Evolutionary conservation across 2,329 filamentous ascomycete species (phyloP), one percentile per base, ranked within the genome.

Genomic region (Basipetospora sp.): DNA sequence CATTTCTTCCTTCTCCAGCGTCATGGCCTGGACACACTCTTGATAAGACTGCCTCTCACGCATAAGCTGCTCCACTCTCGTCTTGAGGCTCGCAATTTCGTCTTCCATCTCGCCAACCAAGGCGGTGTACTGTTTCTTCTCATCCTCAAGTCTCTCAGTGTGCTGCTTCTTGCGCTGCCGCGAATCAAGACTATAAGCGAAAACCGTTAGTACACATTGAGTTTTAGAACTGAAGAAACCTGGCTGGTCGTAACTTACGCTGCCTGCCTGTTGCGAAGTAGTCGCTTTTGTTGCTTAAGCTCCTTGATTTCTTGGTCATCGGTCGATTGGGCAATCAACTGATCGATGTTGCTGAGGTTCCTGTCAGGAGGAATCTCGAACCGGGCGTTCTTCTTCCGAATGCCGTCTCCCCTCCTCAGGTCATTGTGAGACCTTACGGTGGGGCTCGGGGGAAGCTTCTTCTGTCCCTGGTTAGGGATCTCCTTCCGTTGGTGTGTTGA

Each of bases 121-220:
- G 48, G 74, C 71, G 40, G 79, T 82, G 64, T 76, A 92, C 42
- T 82, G 74, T 67, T 94, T 94, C 71, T 96, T 94, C 65, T 96
- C 88, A 57, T 90, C 81, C 59, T 96, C 90, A 32, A 96, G 74
- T 50, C 90, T 79, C 63, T 96, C 90, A 25, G 90, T 96, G 63
- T 96, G 88, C 62, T 85, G 81, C 74, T 96, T 96, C 71, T 96
- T 98, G 50, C 90, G 79, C 60, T 96, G 88, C 47, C 90, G 77
- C 31, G 90, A 96, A 63, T 96, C 88, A 50, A 98, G 80, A 47
- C 85, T 93, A 51, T 25, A 38, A 46, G 38, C 10, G 13, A 26
- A 15, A 16, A 39, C n/a, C n/a, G n/a, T n/a, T n/a, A n/a, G n/a
- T n/a, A n/a, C n/a, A n/a, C n/a, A n/a, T n/a, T n/a, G n/a, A n/a